Conservation (phyloP, 345 rosid genomes). For the Angophora floribunda region DNA sequence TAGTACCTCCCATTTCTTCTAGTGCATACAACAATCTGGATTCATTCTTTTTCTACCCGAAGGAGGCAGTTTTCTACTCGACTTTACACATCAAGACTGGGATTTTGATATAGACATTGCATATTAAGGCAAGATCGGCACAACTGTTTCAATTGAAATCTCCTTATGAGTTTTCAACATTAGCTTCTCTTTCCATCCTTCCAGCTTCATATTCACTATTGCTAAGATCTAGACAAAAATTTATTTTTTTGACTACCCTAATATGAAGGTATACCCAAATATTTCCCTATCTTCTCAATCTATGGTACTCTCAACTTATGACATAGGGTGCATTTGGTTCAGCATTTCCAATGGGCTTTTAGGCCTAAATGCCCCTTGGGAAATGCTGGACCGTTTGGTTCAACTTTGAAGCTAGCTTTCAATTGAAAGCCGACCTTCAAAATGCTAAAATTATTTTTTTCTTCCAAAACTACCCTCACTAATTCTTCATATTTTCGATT, state of each 20-base stretch:
- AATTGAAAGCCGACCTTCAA: too few species aligned
- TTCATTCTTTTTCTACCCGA: not conserved
- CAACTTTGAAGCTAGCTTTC: too few species aligned
- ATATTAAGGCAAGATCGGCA: not conserved
- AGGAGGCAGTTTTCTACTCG: not conserved
- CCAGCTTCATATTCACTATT: not conserved
- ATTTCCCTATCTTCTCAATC: not conserved
- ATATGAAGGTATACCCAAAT: not conserved
- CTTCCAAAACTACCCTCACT: too few species aligned
- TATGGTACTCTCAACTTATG: not conserved
- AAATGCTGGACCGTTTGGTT: too few species aligned
- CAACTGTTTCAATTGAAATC: accelerated
- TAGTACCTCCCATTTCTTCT: not conserved
- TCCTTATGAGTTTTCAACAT: not conserved
- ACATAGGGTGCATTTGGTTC: too few species aligned
- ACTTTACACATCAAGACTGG: not conserved
- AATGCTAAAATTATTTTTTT: too few species aligned
- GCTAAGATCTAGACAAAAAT: not conserved
- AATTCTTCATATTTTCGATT: too few species aligned
- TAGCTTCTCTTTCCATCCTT: not conserved
- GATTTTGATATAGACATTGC: not conserved
- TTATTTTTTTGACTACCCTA: not conserved
- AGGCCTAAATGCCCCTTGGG: too few species aligned
- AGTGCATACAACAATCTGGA: not conserved
- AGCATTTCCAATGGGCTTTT: too few species aligned